A percentile compares a stretch with the other conserved stretches of the same genome.
phyloP scores from a whole-genome alignment of 768 basidiomycete genomes.

The Pisolithus orientalis region DNA sequence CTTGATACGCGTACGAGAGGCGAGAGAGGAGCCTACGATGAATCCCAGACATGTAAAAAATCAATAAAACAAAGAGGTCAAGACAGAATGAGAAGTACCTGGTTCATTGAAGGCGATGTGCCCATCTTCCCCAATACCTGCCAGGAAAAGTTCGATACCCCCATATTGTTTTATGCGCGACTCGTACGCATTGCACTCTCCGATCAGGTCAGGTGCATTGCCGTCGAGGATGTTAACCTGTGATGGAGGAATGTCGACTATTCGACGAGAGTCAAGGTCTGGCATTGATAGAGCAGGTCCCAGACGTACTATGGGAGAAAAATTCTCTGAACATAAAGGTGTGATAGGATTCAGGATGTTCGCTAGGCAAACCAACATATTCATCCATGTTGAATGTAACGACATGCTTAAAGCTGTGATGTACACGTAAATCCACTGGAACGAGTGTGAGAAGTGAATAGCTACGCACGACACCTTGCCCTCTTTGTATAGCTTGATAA shows the following conservation, averaged over 20 bases:
- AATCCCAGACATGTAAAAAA: not conserved
- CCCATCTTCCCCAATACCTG: slow-evolving; percentile 91
- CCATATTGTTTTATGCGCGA: slow-evolving; percentile 66
- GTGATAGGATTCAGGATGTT: slow-evolving; percentile 86
- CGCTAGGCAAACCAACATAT: slow-evolving; percentile 75
- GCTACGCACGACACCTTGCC: slow-evolving; percentile 65
- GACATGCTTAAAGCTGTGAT: slow-evolving; percentile 68
- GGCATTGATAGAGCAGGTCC: slow-evolving; percentile 1
- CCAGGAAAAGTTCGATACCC: slow-evolving; percentile 88
- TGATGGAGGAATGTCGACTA: slow-evolving; percentile 71
- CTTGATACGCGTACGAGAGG: slow-evolving; percentile 85
- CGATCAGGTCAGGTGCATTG: slow-evolving; percentile 68
- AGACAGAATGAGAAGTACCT: slow-evolving; percentile 30
- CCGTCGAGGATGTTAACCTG: slow-evolving; percentile 85
- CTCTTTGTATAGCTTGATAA: slow-evolving; percentile 71
- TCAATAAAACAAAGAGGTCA: not conserved
- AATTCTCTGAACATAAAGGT: slow-evolving; percentile 94
- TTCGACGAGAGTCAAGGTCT: slow-evolving; percentile 3
- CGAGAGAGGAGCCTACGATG: slow-evolving; percentile 65
- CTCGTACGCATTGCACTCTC: slow-evolving; percentile 80
- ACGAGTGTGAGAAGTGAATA: slow-evolving; percentile 1
- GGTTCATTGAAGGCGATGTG: slow-evolving; percentile 95
- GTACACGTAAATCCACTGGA: not conserved
- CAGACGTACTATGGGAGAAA: slow-evolving; percentile 69
- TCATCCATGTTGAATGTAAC: slow-evolving; percentile 95